These are phyloP conservation scores for Sapria himalayana DNA, from an alignment of 345 rosid genomes.

Conservation along the genomic window DNA sequence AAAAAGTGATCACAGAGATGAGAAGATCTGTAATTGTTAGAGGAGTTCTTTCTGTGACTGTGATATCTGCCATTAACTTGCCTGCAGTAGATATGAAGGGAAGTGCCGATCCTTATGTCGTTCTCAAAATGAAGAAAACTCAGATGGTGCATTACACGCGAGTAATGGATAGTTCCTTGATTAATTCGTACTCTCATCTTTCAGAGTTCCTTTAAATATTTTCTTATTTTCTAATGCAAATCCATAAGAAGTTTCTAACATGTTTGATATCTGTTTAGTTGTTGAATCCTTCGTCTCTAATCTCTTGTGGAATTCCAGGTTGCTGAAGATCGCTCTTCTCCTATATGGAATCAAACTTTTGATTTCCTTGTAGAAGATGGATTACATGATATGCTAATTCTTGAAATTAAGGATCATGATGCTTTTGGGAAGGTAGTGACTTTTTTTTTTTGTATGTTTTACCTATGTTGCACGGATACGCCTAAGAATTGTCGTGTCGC, in stretches of 20 bases:
- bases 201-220: too few relatives aligned
- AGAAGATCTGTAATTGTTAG: conserved; percentile 70
- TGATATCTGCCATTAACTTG: conserved; percentile 88
- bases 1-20: conserved; percentile 22
- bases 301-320: too few relatives aligned
- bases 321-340: conserved; percentile 73
- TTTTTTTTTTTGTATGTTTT: not conserved
- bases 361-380: conserved; percentile 98
- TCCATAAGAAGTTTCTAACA: conserved; percentile 1
- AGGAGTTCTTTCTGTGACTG: conserved; percentile 79
- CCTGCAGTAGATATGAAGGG: conserved; percentile 74
- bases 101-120: conserved; percentile 83
- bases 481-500: too few relatives aligned
- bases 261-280: too few relatives aligned
- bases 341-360: conserved; percentile 95
- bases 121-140: conserved; percentile 75
- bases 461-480: not conserved
- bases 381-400: conserved; percentile 82
- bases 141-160: conserved; percentile 59
- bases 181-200: too few relatives aligned
- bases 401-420: conserved; percentile 91
- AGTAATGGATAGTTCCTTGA: conserved; percentile 14
- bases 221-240: not conserved
- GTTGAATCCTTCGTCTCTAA: too few relatives aligned
- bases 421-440: conserved; percentile 82